Evolutionary conservation across 306 rosid species (phyloP).

Genomic region (Casuarina cunninghamiana): DNA sequence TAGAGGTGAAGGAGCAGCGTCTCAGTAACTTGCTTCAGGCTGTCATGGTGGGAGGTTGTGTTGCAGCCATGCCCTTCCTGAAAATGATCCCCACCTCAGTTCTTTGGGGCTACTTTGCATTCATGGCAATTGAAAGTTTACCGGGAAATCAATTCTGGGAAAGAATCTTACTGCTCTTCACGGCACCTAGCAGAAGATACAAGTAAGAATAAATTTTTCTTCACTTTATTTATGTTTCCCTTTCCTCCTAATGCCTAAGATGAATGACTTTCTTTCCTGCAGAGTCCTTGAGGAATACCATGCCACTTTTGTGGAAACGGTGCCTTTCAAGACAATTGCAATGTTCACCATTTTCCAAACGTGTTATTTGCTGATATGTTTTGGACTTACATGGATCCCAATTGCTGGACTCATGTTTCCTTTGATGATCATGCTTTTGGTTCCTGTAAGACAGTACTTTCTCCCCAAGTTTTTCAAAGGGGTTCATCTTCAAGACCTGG

Average conservation of each 20-base stretch:
- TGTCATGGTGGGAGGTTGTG: constrained; percentile 83
- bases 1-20: constrained; percentile 97
- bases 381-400: constrained; percentile 97
- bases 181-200: constrained; percentile 94
- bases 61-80: constrained; percentile 96
- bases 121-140: constrained; percentile 97
- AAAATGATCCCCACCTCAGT: constrained; percentile 97
- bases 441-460: constrained; percentile 82
- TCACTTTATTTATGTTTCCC: neutral
- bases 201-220: constrained; percentile 37
- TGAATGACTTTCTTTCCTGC: constrained; percentile 28
- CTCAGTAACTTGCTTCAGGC: constrained; percentile 89
- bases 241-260: constrained; percentile 8
- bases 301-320: constrained; percentile 97
- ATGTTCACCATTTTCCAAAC: constrained; percentile 82
- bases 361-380: constrained; percentile 69
- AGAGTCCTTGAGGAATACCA: constrained; percentile 98
- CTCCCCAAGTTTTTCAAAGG: constrained; percentile 94
- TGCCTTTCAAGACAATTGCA: constrained; percentile 85
- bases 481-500: constrained; percentile 91
- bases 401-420: constrained; percentile 96
- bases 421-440: constrained; percentile 91
- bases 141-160: constrained; percentile 99
- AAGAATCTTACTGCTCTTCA: constrained; percentile 85
- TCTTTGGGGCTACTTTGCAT: constrained; percentile 99